These are phyloP conservation scores for Avena sativa DNA, from an alignment of 176 grass and related monocot species.

Conservation along the genomic window DNA sequence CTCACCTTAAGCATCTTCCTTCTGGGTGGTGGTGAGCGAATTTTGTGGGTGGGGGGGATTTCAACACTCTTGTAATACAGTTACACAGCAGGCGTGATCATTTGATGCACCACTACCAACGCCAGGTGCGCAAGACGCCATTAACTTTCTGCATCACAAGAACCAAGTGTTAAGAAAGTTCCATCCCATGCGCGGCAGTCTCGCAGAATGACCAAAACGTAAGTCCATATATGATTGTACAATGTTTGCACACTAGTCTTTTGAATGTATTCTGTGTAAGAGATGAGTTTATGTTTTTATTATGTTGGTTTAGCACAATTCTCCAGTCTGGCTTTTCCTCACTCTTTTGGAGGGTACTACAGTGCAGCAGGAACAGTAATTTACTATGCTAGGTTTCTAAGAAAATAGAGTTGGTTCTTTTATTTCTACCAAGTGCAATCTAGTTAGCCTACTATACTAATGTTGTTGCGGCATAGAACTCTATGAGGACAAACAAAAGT, in stretches of 20 bases:
- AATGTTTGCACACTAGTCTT: not conserved
- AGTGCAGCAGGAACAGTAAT: not conserved
- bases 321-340: not conserved
- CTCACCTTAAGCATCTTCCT: not conserved
- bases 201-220: not conserved
- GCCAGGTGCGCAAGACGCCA: not conserved
- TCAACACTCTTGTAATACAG: not conserved
- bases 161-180: not conserved
- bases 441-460: not conserved
- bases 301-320: constrained; percentile 11
- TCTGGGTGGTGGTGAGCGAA: not conserved
- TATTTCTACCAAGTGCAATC: not conserved
- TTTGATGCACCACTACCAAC: not conserved
- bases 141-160: constrained; percentile 16
- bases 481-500: not conserved
- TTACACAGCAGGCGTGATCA: not conserved
- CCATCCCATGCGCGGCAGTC: not conserved
- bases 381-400: not conserved
- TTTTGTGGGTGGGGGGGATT: not conserved
- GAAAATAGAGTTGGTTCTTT: not conserved
- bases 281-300: not conserved
- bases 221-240: not conserved
- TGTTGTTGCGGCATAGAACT: not conserved
- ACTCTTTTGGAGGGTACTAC: not conserved
- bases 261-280: not conserved